A percentile compares a stretch with the other conserved stretches of the same genome.
Evolutionary conservation across 805 yeast genomes (phyloP).

Genomic region (Yamadazyma olivae): DNA sequence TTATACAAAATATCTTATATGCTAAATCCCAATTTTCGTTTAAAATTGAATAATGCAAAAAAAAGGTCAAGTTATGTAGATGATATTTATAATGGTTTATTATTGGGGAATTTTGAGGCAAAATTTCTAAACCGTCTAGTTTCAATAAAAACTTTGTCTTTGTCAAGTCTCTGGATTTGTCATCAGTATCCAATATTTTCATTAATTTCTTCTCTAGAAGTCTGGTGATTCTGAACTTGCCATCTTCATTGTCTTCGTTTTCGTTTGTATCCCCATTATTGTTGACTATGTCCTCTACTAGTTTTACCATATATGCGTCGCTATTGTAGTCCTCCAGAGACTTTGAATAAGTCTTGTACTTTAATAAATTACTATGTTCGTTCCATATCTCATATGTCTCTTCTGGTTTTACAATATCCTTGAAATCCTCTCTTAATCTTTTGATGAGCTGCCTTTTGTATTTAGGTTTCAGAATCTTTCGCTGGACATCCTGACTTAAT

Average conservation of each 20-base stretch:
- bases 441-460: constrained; percentile 4
- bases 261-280: neutral
- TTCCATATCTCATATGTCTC: constrained; percentile 36
- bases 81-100: constrained; percentile 19
- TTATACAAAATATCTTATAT: constrained; percentile 47
- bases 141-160: constrained; percentile 2
- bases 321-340: constrained; percentile 3
- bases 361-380: constrained; percentile 8
- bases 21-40: constrained; percentile 54
- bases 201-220: constrained; percentile 3
- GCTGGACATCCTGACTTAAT: neutral
- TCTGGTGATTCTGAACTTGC: neutral
- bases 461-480: constrained; percentile 2
- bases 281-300: constrained; percentile 1
- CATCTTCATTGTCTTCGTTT: neutral
- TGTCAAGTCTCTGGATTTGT: neutral
- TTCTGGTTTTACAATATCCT: constrained; percentile 25
- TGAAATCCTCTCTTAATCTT: constrained; percentile 16
- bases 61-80: constrained; percentile 32
- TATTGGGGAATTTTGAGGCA: constrained; percentile 12
- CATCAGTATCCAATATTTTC: neutral
- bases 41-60: constrained; percentile 49
- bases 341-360: constrained; percentile 2
- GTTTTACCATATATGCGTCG: constrained; percentile 1
- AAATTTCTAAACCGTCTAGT: constrained; percentile 16